Evolutionary conservation across 2,329 filamentous ascomycete species (phyloP).

Genomic region (Metarhizium album): DNA sequence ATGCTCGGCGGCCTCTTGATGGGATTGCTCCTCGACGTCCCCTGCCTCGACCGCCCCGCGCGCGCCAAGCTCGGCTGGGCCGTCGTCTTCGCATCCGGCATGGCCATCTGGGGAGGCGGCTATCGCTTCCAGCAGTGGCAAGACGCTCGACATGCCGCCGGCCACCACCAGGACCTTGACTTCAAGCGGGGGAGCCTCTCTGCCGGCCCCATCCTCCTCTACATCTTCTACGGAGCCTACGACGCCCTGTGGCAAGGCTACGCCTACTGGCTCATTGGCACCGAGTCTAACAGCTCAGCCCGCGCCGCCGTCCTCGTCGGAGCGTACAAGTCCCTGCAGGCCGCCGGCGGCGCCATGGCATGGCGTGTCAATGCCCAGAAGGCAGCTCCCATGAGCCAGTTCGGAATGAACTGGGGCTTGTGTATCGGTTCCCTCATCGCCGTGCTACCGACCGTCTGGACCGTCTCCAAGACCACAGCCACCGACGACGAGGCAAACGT

Average conservation of each 20-base stretch:
- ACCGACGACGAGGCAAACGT: conserved; percentile 12
- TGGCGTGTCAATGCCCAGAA: conserved; percentile 31
- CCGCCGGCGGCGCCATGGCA: conserved; percentile 32
- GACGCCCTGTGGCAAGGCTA: conserved; percentile 57
- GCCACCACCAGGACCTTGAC: conserved; percentile 34
- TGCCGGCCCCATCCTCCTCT: conserved; percentile 54
- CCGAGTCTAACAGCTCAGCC: conserved; percentile 29
- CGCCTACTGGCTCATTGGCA: conserved; percentile 50
- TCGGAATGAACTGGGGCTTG: conserved; percentile 35
- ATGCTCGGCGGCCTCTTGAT: conserved; percentile 41
- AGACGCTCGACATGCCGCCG: conserved; percentile 26
- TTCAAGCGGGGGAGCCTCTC: conserved; percentile 37
- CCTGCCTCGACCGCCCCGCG: conserved; percentile 28
- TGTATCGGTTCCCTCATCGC: conserved; percentile 32
- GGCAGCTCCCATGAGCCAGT: conserved; percentile 27
- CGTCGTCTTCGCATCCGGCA: conserved; percentile 35
- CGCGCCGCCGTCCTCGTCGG: conserved; percentile 33
- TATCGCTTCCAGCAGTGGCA: conserved; percentile 54
- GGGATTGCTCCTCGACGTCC: conserved; percentile 32
- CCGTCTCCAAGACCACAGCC: conserved; percentile 21
- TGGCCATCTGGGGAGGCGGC: conserved; percentile 49
- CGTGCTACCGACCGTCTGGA: conserved; percentile 30
- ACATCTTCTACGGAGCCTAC: conserved; percentile 60
- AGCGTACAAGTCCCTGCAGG: conserved; percentile 35
- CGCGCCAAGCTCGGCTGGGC: conserved; percentile 36